Evolutionary conservation across 2,329 filamentous ascomycete genomes (phyloP).

Genomic region (Davidsoniella eucalypti): DNA sequence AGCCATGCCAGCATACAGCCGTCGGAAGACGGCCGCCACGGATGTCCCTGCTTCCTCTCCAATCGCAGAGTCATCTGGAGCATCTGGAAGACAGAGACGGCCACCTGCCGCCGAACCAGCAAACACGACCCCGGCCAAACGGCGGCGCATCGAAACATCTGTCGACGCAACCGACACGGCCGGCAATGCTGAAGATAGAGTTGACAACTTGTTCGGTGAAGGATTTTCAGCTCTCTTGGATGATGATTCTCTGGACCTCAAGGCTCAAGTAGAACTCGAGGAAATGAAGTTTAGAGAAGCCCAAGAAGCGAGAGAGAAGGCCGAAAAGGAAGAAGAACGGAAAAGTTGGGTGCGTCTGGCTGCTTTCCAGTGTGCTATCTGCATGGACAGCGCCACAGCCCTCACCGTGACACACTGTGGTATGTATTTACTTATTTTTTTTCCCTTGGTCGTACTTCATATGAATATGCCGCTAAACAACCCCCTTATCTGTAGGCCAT

Average conservation of each 20-base stretch:
- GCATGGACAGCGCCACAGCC: conserved; percentile 43
- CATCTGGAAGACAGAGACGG: no score
- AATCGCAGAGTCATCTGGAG: no score
- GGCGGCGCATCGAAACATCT: no score
- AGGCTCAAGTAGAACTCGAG: conserved; percentile 15
- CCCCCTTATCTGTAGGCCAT: conserved; percentile 28
- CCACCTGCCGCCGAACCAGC: no score
- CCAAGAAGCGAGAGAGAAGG: conserved; percentile 2
- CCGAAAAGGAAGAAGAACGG: conserved; percentile 26
- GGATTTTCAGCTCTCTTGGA: background rate
- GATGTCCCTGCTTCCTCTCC: no score
- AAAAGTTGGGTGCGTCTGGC: conserved; percentile 33
- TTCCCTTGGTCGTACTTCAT: background rate
- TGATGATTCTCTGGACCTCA: conserved; percentile 14
- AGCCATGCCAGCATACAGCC: no score
- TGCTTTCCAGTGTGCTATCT: conserved; percentile 48
- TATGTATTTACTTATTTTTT: conserved; percentile 23
- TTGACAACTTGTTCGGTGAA: no score
- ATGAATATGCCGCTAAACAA: background rate
- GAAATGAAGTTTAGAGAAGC: background rate
- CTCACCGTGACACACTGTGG: conserved; percentile 51
- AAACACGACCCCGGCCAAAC: no score
- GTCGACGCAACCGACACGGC: no score
- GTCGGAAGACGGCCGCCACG: no score
- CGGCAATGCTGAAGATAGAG: no score